A percentile compares a stretch with the other conserved stretches of the same genome.
Evolutionary conservation across 148 eudicot genomes (phyloP).

Genomic region (Camellia japonica): DNA sequence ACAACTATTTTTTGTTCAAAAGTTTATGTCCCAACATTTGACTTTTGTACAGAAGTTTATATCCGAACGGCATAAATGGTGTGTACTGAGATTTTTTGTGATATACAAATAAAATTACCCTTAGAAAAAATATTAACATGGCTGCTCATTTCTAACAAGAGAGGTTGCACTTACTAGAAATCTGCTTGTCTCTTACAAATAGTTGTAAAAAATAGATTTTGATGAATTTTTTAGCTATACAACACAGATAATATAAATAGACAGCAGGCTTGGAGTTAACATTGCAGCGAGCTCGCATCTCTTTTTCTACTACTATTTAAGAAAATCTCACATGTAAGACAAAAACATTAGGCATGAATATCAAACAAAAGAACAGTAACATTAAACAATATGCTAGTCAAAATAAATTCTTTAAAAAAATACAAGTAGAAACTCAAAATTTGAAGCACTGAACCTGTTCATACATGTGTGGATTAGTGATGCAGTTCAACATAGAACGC

Average conservation of each 20-base stretch:
- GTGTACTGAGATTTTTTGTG: no score
- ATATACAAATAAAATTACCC: background rate
- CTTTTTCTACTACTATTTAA: background rate
- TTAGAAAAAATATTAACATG: background rate
- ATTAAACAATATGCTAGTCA: no score
- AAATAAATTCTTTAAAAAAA: no score
- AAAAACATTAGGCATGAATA: no score
- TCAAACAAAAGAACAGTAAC: no score
- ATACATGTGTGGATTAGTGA: conserved; percentile 63
- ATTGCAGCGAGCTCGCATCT: no score
- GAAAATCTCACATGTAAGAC: no score
- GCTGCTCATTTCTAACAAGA: conserved; percentile 1
- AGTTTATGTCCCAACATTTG: no score
- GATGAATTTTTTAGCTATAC: background rate
- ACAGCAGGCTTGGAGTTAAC: background rate
- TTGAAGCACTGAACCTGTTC: conserved; percentile 50
- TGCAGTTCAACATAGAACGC: conserved; percentile 74
- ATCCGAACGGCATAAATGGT: no score
- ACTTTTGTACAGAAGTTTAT: no score
- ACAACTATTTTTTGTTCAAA: no score
- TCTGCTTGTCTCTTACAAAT: background rate
- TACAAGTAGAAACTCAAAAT: background rate
- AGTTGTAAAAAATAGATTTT: background rate
- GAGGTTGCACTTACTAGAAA: background rate
- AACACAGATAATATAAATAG: background rate